These are phyloP conservation scores for Ensete glaucum DNA, from an alignment of 176 grass and related monocot species.

Conservation along the genomic window DNA sequence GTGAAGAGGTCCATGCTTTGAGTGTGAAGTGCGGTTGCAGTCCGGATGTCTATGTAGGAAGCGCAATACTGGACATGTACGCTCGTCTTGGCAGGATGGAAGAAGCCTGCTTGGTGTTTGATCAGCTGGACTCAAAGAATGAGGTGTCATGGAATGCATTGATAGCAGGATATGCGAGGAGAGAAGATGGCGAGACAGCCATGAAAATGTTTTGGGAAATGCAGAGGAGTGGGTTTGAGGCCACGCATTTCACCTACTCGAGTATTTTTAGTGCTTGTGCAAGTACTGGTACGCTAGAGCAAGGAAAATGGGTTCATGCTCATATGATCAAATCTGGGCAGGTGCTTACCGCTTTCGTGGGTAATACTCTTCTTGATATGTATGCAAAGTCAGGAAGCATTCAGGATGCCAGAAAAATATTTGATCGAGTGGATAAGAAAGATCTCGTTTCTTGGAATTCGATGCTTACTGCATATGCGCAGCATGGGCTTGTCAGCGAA, in stretches of 20 bases:
- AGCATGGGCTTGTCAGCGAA: constrained; percentile 46
- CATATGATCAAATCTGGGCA: constrained; percentile 57
- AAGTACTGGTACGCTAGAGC: constrained; percentile 44
- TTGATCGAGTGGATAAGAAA: constrained; percentile 42
- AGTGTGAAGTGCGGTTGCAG: constrained; percentile 36
- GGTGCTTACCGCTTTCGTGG: constrained; percentile 42
- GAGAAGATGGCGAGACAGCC: constrained; percentile 35
- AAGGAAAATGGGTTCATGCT: constrained; percentile 67
- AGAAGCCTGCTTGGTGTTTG: constrained; percentile 36
- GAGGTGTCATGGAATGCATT: constrained; percentile 59
- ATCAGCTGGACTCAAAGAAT: constrained; percentile 43
- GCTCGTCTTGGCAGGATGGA: constrained; percentile 36
- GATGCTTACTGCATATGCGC: constrained; percentile 52
- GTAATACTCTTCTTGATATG: constrained; percentile 60
- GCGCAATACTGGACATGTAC: constrained; percentile 63
- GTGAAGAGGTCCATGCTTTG: constrained; percentile 38
- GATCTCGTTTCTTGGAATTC: constrained; percentile 69
- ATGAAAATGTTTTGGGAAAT: constrained; percentile 41
- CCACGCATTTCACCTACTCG: constrained; percentile 52
- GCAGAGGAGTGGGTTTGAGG: constrained; percentile 42
- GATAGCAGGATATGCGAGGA: constrained; percentile 51
- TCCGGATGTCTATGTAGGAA: constrained; percentile 50
- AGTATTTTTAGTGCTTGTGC: constrained; percentile 50
- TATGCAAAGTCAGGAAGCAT: constrained; percentile 65
- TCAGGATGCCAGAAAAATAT: constrained; percentile 44